Conservation (phyloP, 257 asterid species). For the Jasminum sambac region DNA sequence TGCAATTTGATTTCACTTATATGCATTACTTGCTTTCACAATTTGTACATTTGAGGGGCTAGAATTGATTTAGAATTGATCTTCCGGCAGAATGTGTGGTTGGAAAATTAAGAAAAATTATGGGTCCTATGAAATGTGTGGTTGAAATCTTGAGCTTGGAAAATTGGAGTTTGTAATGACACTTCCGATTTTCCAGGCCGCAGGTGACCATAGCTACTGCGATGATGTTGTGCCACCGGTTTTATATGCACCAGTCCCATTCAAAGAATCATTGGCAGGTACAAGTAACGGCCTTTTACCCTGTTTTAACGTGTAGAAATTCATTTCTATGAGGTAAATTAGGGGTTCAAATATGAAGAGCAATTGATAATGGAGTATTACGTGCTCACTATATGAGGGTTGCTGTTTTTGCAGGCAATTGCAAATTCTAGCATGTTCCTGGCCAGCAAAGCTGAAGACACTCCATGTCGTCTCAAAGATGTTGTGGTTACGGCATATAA, state of each 20-base stretch:
- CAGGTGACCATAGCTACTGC: constrained; percentile 64
- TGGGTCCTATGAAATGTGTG: too few species aligned
- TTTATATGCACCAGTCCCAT: constrained; percentile 67
- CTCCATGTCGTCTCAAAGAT: constrained; percentile 57
- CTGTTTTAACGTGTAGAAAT: neutral
- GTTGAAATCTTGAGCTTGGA: neutral
- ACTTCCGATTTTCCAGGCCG: constrained; percentile 45
- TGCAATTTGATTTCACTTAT: constrained; percentile 6
- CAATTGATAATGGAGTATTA: constrained; percentile 15
- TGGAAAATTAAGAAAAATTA: too few species aligned
- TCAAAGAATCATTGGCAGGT: constrained; percentile 73
- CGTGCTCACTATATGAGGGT: constrained; percentile 16
- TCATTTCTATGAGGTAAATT: constrained; percentile 11
- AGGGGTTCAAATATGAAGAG: neutral
- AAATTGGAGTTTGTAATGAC: constrained; percentile 18
- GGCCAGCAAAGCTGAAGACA: constrained; percentile 63
- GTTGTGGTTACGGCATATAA: constrained; percentile 45
- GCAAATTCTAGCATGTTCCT: constrained; percentile 61
- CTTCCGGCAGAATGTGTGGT: too few species aligned
- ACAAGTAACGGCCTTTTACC: constrained; percentile 7
- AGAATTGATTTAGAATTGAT: too few species aligned
- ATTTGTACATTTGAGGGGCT: neutral
- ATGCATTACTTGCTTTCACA: neutral
- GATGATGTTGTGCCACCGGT: constrained; percentile 59
- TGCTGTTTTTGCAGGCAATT: constrained; percentile 41